These are phyloP conservation scores for Pleurotus ostreatus DNA, from an alignment of 768 basidiomycete genomes.

Conservation along the genomic window DNA sequence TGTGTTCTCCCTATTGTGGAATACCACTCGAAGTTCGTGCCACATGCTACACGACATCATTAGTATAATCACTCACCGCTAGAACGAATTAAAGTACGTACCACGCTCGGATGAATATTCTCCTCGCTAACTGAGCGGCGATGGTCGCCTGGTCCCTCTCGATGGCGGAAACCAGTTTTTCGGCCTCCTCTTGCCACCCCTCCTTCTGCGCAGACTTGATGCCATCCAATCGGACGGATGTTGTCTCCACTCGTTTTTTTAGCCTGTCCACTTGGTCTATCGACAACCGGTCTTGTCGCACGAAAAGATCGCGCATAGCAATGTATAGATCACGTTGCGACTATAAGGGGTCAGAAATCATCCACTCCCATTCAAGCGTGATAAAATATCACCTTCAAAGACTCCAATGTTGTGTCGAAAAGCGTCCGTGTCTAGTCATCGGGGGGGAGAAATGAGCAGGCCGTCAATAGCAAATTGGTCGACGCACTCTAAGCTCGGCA, in stretches of 20 bases:
- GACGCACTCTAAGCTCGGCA: slow-evolving; percentile 66
- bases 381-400: slow-evolving; percentile 55
- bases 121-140: slow-evolving; percentile 63
- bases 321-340: slow-evolving; percentile 82
- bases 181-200: slow-evolving; percentile 83
- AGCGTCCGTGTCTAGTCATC: slow-evolving; percentile 51
- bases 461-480: background rate
- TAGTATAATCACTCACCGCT: background rate
- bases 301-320: slow-evolving; percentile 81
- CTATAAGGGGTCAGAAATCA: slow-evolving; percentile 27
- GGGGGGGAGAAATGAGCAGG: background rate
- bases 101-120: slow-evolving; percentile 88
- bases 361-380: slow-evolving; percentile 10
- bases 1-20: slow-evolving; percentile 88
- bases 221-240: slow-evolving; percentile 71
- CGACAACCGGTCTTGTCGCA: slow-evolving; percentile 85
- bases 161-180: slow-evolving; percentile 63
- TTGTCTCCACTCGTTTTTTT: slow-evolving; percentile 79
- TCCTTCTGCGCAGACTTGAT: slow-evolving; percentile 70
- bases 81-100: slow-evolving; percentile 27
- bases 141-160: slow-evolving; percentile 88
- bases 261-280: slow-evolving; percentile 85
- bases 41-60: slow-evolving; percentile 59
- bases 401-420: slow-evolving; percentile 68
- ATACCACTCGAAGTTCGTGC: slow-evolving; percentile 90